Base-by-base conservation (phyloP, 163 green algal genomes). In the Chlorella variabilis region DNA sequence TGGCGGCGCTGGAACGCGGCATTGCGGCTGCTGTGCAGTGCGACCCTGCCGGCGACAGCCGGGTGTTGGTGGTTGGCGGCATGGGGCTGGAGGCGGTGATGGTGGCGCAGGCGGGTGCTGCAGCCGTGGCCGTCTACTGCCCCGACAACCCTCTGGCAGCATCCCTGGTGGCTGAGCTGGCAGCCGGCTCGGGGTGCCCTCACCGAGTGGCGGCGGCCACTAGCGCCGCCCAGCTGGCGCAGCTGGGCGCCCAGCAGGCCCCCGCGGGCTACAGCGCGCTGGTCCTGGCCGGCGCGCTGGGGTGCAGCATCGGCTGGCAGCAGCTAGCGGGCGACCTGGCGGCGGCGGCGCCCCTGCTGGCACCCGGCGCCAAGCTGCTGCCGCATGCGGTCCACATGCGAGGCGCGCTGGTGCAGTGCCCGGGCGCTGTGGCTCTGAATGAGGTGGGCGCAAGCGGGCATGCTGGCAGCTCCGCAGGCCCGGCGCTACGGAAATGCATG, bases 51-150 rank as follows among this genome's bases (percentile, higher is more conserved):
- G 25, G 59, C 59, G 5, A 20, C 45, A 25, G 70, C 3, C 71
- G 51, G 13, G 71, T 78, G 51, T 51, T 78, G 51, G 51, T 69
- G 34, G n/a, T 36, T 6, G 71, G 71, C 34, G 71, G 71, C 23
- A 29, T 69, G 34, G 71, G 71, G 13, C 25, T 68, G 36, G 71
- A 78, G 51, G 71, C 71, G 8, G 71, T 69, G 71, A 59, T 78
- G 38, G 71, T 51, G 2, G 71, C 71, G 23, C 56, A 68, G 27
- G 36, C 71, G 5, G 51, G 71, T 8, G 71, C 71, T 15, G 29
- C 51, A 6, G 25, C 38, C 3, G 71, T 78, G 33, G 3, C 23
- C 1, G 15, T 67, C 25, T 20, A 34, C 1, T 68, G 51, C 33
- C 51, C 36, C 11, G 51, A 36, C 71, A 78, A 78, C 51, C 71